These are phyloP conservation scores for Plasmopara viticola DNA, from an alignment of 352 stramenopile species.

Conservation along the genomic window DNA sequence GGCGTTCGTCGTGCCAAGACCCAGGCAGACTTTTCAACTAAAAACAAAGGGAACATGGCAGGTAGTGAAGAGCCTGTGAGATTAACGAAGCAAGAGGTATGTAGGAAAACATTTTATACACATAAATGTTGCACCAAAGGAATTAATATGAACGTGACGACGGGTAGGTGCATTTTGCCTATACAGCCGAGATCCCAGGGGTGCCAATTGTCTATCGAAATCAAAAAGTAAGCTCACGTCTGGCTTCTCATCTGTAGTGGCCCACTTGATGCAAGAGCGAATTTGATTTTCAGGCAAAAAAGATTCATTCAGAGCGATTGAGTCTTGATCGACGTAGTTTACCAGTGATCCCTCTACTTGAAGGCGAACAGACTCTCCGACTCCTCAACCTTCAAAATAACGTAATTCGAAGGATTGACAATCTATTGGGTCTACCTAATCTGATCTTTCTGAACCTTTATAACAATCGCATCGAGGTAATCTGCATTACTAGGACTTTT, in stretches of 20 bases:
- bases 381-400: constrained; percentile 92
- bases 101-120: background rate
- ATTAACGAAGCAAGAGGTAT: constrained; percentile 40
- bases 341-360: constrained; percentile 70
- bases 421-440: constrained; percentile 79
- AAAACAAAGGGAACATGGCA: constrained; percentile 2
- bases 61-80: constrained; percentile 12
- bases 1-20: constrained; percentile 5
- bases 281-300: constrained; percentile 35
- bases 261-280: background rate
- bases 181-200: constrained; percentile 56
- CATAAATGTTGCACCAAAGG: background rate
- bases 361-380: constrained; percentile 84
- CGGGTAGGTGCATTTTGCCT: constrained; percentile 71
- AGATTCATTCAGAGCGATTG: constrained; percentile 72
- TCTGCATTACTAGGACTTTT: background rate
- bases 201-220: constrained; percentile 70
- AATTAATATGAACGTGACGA: constrained; percentile 20
- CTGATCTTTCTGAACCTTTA: constrained; percentile 92
- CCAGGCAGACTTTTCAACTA: constrained; percentile 1
- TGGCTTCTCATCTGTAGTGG: background rate
- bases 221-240: constrained; percentile 35
- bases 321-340: constrained; percentile 87
- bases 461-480: constrained; percentile 87
- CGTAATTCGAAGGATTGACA: constrained; percentile 75